Base-by-base conservation (phyloP, 2,329 filamentous ascomycete species). In the Pseudogymnoascus destructans region DNA sequence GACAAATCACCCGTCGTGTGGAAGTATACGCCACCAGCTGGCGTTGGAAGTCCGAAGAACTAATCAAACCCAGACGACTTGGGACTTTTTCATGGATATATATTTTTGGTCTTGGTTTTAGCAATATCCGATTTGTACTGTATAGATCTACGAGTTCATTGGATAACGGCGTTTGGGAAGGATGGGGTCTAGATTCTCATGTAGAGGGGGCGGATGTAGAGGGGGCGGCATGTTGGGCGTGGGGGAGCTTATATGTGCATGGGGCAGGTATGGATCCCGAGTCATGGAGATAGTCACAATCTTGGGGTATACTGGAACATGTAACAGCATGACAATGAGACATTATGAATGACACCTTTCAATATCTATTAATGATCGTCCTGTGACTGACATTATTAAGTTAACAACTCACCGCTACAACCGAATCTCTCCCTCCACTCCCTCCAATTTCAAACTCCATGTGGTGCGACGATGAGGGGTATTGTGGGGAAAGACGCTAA, bases 1-100 rank as follows among this genome's bases (percentile, higher is more conserved):
- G 75, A 82, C 62, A 38, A 56, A 35, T 30, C 46, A 6, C 25
- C 25, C 5, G 15, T 52, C 25, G 46, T 52, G 25, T 52, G 46
- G 46, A 52, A 17, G n/a, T 52, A 30, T 13, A 19, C 46, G 46
- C 46, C 46, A 52, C 25, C 5, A 25, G 9, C 25, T n/a, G 10
- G 46, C 46, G 9, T 7, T 30, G 10, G 32, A 52, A 52, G 8
- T 15, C n/a, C n/a, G 25, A 52, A 32, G n/a, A 52, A 19, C 3
- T 52, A 19, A 52, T 9, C 10, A 52, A 7, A 2, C 5, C 46
- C 25, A 13, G 9, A 32, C 10, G 6, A 30, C n/a, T 17, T 5
- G 10, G 10, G 15, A 15, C 9, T 7, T 11, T 6, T 52, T 52
- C 46, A n/a, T 30, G 25, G 30, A 30, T 32, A 52, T 17, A 52